Conservation (phyloP, 371 early-diverging fungal genomes). For the Mucor plumbeus region DNA sequence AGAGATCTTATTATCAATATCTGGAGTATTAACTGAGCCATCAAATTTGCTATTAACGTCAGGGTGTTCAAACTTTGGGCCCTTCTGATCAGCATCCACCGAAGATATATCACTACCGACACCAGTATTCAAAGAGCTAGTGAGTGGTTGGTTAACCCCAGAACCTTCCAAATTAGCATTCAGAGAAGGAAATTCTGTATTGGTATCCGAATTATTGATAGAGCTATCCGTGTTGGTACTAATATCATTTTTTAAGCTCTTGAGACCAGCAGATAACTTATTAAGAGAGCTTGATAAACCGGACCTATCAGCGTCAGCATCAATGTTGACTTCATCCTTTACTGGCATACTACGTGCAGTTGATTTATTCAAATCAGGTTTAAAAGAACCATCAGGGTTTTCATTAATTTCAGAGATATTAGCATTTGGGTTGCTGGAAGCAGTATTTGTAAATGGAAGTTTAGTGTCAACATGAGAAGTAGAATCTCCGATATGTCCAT, state of each 20-base stretch:
- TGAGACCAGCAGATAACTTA: neutral
- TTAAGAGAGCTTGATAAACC: neutral
- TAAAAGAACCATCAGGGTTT: too few species aligned
- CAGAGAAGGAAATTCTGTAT: neutral
- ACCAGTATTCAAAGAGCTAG: neutral
- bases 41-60: neutral
- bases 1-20: neutral
- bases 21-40: neutral
- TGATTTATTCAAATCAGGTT: too few species aligned
- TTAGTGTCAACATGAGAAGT: neutral
- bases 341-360: too few species aligned
- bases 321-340: neutral
- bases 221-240: too few species aligned
- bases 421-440: too few species aligned
- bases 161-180: neutral
- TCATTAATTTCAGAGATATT: too few species aligned
- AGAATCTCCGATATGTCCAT: neutral
- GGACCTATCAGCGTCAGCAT: neutral
- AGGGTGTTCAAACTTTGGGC: neutral
- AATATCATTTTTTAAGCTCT: neutral
- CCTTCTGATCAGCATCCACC: neutral
- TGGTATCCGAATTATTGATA: neutral
- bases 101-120: neutral
- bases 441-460: neutral
- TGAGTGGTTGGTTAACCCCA: neutral